Percentiles rank a stretch among this genome's conserved stretches.
Evolutionary conservation across 129 eudicot species (phyloP).

Genomic region (Dittrichia graveolens): DNA sequence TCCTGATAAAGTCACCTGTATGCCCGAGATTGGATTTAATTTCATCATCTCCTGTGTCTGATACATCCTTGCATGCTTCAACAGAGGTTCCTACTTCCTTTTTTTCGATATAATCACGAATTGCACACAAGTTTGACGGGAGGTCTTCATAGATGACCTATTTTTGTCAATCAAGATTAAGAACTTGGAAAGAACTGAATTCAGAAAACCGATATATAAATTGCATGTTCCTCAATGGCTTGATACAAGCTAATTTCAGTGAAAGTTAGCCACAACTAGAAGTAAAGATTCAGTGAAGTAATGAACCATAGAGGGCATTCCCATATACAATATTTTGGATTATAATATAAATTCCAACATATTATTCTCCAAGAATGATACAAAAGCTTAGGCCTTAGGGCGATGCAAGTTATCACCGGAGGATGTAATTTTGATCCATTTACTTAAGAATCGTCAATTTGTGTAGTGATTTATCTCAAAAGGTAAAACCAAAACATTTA

Average conservation of each 20-base stretch:
- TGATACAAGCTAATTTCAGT: neutral
- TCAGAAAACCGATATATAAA: slow-evolving; percentile 13
- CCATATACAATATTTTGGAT: slow-evolving; percentile 10
- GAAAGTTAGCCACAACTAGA: slow-evolving; percentile 3
- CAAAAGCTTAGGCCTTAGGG: slow-evolving; percentile 7
- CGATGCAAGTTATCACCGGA: slow-evolving; percentile 18
- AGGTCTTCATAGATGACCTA: slow-evolving; percentile 97
- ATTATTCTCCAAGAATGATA: slow-evolving; percentile 14
- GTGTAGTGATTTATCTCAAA: neutral
- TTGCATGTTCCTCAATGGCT: slow-evolving; percentile 7
- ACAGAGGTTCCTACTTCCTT: slow-evolving; percentile 39
- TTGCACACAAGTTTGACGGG: slow-evolving; percentile 92
- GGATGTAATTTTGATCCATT: neutral
- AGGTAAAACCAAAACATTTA: neutral
- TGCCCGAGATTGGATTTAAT: slow-evolving; percentile 16
- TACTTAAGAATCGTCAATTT: neutral
- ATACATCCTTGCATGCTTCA: slow-evolving; percentile 30
- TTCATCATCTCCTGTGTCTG: slow-evolving; percentile 34
- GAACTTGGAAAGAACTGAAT: slow-evolving; percentile 1
- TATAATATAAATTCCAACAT: slow-evolving; percentile 1
- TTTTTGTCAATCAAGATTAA: slow-evolving; percentile 15
- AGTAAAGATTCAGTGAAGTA: slow-evolving; percentile 4
- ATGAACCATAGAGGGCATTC: slow-evolving; percentile 8
- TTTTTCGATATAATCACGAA: slow-evolving; percentile 81
- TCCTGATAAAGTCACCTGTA: slow-evolving; percentile 16